Base-by-base conservation (phyloP, 768 basidiomycete genomes). In the Multifurca ochricompacta region DNA sequence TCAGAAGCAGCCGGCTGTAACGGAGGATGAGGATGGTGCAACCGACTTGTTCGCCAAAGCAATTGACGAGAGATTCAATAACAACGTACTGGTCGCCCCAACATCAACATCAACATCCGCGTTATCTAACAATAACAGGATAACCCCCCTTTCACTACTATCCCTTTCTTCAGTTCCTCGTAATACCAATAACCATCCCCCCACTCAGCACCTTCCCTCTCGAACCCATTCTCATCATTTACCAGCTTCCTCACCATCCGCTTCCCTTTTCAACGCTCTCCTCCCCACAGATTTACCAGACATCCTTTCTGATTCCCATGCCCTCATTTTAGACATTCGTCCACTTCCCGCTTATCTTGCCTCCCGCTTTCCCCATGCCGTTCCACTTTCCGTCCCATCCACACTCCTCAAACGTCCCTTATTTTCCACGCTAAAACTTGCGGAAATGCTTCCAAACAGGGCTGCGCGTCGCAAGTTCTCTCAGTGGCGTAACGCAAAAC, bases 371-470 rank as follows among this genome's bases (percentile, higher is more conserved):
- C 77, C 77, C 36, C 63, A 69, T 44, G 84, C 92, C 7, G 72
- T 96, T 49, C 91, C 91, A 44, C 79, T 98, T 58, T 89, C 88
- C 43, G 88, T 96, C 5, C 94, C 95, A 1, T 92, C 94, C 3
- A 97, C 93, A 0, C 83, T 97, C 19, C 83, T 98, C 66, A 92
- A 91, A 59, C 83, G 94, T 0, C 92, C 92, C 1, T 75, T 84
- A 3, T 95, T 92, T 72, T 84, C 88, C 25, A 77, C 95, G 8
- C 74, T 81, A 37, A 83, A 83, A 37, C 77, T 98, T 25, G 72
- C 79, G 6, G 80, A 81, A 25, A 93, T 94, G 85, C 77, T 98
- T n/a, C 78, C 86, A 8, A 80, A 79, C 6, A 56, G 68, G 36
- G 63, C 74, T 9, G 76, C 85, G 9, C 79, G 85, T 28, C 66